Base-by-base conservation (phyloP, 306 rosid genomes). In the Pterocarpus santalinus region DNA sequence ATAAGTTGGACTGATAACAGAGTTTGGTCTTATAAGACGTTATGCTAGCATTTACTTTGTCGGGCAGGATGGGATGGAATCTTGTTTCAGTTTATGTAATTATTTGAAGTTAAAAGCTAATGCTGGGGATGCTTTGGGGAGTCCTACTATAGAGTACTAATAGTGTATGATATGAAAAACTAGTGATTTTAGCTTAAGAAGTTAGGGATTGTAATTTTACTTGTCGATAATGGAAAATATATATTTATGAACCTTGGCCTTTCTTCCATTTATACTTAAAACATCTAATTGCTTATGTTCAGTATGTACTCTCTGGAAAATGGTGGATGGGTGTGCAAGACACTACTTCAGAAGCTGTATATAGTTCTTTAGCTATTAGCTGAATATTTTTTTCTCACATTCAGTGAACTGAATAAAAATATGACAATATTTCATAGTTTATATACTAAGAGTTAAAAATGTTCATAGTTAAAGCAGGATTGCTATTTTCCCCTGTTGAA, bases 351-450 rank as follows among this genome's bases (percentile, higher is more conserved):
- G 65, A 51, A 74, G 52, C 72, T 47, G 13, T 35, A 2, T 43
- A 75, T 58, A 44, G 35, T 57, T 77, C 52, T 65, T 44, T 34
- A 3, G 57, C 61, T 81, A 13, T 67, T 72, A 30, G 69, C 39
- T 44, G 55, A 51, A 33, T 72, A 3, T 60, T 47, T 58, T 66
- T n/a, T 64, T 49, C 82, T 66, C 73, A 58, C 78, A 36, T 60
- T 66, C 65, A 30, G 28, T 46, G 69, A 46, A 44, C 73, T 53
- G 47, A 74, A 63, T 73, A 57, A 56, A 73, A 36, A 32, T 73
- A 55, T 73, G 68, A 36, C 53, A 7, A 35, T 65, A 16, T 82
- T 78, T 72, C 55, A 35, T 52, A 39, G 22, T 82, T 69, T 32
- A 69, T 69, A 44, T 39, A 14, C n/a, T 38, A 33, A 60, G 35